Evolutionary conservation across 2,329 filamentous ascomycete species (phyloP).

Genomic region (Trichoderma hamatum): DNA sequence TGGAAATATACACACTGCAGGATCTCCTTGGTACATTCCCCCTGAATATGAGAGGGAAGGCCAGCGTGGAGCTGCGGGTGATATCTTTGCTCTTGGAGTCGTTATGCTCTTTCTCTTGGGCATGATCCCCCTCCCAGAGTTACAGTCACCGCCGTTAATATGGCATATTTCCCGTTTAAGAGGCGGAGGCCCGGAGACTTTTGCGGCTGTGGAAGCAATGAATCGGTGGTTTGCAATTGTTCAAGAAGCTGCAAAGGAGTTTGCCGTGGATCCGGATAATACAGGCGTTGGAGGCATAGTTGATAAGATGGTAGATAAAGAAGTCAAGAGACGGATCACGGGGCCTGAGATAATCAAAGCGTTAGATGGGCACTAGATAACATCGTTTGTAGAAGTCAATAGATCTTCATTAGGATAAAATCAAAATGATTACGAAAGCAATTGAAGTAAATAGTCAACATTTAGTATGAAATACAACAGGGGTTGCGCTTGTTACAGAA

Average conservation of each 20-base stretch:
- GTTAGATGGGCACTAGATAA: background rate
- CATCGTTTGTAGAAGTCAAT: background rate
- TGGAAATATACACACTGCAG: background rate
- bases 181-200: background rate
- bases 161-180: background rate
- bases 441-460: background rate
- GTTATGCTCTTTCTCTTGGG: slow-evolving; percentile 3
- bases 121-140: background rate
- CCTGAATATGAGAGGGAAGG: background rate
- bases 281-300: background rate
- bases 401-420: background rate
- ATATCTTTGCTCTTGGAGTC: slow-evolving; percentile 10
- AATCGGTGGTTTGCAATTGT: background rate
- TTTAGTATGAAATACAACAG: no score
- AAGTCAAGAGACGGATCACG: background rate
- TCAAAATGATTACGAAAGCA: background rate
- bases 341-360: background rate
- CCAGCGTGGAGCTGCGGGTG: background rate
- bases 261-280: background rate
- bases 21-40: slow-evolving; percentile 1
- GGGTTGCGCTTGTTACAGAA: no score
- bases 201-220: background rate
- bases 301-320: background rate
- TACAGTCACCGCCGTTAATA: background rate
- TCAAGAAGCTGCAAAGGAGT: background rate